Base-by-base conservation (phyloP, 345 rosid species). In the Conringia planisiliqua region DNA sequence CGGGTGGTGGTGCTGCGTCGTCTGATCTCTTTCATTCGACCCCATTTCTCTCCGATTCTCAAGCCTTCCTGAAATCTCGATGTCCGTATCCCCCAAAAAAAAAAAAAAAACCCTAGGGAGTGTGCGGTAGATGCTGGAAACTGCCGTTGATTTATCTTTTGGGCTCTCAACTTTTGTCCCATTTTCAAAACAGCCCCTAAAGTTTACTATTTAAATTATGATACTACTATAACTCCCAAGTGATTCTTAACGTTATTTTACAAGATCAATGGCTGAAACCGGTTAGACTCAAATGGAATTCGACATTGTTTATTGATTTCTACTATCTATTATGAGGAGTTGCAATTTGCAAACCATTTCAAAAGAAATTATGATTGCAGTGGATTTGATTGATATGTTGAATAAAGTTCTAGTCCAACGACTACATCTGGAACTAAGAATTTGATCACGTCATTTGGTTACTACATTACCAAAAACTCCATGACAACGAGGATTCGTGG, bases 1-100 rank as follows among this genome's bases (percentile, higher is more conserved):
- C 71, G 84, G 97, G 65, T 88, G 96, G 65, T 88, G 96, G 82
- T 88, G 88, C 76, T 80, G 79, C 27, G 82, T 16, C 79, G 83
- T 58, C 66, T 82, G 86, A 56, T 86, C 92, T 85, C 82, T 85
- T 74, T 83, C 96, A 71, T 78, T 85, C 33, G 97, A 87, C 26
- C 88, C 94, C 98, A 93, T 93, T 67, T 55, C 66, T 69, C 70
- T 29, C 76, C 64, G 72, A 66, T 55, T 62, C 29, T 63, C 26
- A n/a, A 46, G 62, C 24, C 58, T 14, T 50, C 72, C 68, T 66
- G 68, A 38, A 70, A 62, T 76, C 70, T 70, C 66, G 72, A 71
- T 77, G 76, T 57, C 77, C 68, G 60, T 62, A 62, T 69, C 72
- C 43, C 16, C 14, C 7, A 9, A 24, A 30, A 5, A 8, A 4